Evolutionary conservation across 345 rosid genomes (phyloP).

Genomic region (Mangifera indica): DNA sequence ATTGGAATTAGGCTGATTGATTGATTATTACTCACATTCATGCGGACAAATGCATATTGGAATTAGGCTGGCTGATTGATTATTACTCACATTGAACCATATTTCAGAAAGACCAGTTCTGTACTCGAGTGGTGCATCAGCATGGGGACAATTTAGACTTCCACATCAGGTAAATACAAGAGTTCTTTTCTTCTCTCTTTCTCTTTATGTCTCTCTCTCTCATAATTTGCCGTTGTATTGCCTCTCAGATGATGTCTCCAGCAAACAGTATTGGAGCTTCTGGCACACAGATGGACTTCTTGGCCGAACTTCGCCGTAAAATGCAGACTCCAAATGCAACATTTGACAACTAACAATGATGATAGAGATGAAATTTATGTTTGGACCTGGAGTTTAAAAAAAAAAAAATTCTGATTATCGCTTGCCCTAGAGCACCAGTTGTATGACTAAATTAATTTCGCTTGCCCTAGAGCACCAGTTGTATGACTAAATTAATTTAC

Average conservation of each 20-base stretch:
- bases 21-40: not conserved
- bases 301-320: slow-evolving; percentile 54
- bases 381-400: slow-evolving; percentile 7
- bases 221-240: slow-evolving; percentile 12
- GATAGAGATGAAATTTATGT: slow-evolving; percentile 2
- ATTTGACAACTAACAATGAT: slow-evolving; percentile 27
- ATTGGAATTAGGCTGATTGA: not conserved
- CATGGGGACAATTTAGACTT: slow-evolving; percentile 51
- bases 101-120: slow-evolving; percentile 62
- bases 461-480: slow-evolving; percentile 16
- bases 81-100: not conserved
- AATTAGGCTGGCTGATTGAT: not conserved
- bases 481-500: slow-evolving; percentile 20
- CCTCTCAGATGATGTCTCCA: slow-evolving; percentile 37
- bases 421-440: slow-evolving; percentile 16
- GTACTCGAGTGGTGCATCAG: slow-evolving; percentile 45
- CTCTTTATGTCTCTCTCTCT: not conserved
- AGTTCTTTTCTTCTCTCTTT: too few species aligned
- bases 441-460: slow-evolving; percentile 18
- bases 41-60: not conserved
- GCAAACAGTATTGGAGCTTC: slow-evolving; percentile 35
- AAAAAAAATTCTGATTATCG: slow-evolving; percentile 6
- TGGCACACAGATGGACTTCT: slow-evolving; percentile 52
- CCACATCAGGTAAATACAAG: slow-evolving; percentile 58
- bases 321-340: slow-evolving; percentile 35